Percentiles rank a stretch among this genome's conserved stretches.
Evolutionary conservation across 306 rosid species (phyloP).

Genomic region (Arachis stenosperma): DNA sequence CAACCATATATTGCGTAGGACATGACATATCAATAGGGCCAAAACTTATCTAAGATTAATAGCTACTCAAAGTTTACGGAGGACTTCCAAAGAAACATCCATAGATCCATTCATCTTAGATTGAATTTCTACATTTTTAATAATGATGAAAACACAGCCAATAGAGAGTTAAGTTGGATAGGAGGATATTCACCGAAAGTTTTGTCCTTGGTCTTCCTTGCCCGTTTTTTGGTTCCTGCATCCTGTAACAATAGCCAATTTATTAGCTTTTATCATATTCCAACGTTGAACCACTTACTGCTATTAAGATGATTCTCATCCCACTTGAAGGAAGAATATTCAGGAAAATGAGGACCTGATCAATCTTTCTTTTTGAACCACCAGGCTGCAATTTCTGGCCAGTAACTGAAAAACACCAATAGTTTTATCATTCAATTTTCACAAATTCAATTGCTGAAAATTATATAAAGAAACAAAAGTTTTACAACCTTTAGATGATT

Average conservation of each 20-base stretch:
- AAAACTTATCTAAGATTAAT: no score
- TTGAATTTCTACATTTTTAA: slow-evolving; percentile 12
- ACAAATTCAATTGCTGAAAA: slow-evolving; percentile 31
- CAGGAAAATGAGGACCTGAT: slow-evolving; percentile 49
- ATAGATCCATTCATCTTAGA: slow-evolving; percentile 3
- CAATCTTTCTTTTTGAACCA: slow-evolving; percentile 65
- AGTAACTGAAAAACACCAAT: slow-evolving; percentile 60
- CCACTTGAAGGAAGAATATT: slow-evolving; percentile 24
- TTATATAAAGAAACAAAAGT: slow-evolving; percentile 33
- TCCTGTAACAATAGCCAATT: slow-evolving; percentile 55
- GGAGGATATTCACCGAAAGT: slow-evolving; percentile 46
- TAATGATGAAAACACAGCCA: slow-evolving; percentile 16
- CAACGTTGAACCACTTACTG: slow-evolving; percentile 32
- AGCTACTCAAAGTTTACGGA: no score
- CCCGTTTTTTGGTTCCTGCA: slow-evolving; percentile 54
- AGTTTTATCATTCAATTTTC: slow-evolving; percentile 26
- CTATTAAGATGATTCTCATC: slow-evolving; percentile 29
- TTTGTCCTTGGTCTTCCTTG: slow-evolving; percentile 44
- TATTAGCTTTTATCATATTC: slow-evolving; percentile 34
- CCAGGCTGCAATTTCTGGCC: slow-evolving; percentile 52
- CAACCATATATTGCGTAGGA: no score
- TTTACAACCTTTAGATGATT: slow-evolving; percentile 62
- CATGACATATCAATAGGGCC: no score
- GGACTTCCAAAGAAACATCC: slow-evolving; percentile 28
- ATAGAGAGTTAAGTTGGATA: slow-evolving; percentile 3